Conservation (phyloP, 768 basidiomycete species). For the Amanita pallidorosea region DNA sequence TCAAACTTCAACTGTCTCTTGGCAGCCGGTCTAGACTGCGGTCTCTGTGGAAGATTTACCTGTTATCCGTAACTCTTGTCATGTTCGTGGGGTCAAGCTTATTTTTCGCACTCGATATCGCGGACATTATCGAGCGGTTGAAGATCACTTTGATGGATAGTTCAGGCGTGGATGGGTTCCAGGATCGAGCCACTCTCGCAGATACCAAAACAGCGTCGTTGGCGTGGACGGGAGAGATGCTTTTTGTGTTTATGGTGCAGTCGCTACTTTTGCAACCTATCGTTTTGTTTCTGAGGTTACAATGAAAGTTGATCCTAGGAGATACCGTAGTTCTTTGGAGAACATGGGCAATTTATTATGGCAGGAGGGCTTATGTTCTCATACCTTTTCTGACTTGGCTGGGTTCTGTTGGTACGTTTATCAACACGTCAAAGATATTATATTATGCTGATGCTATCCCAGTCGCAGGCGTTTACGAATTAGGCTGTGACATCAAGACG, state of each 20-base stretch:
- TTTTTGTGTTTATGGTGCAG: conserved; percentile 19
- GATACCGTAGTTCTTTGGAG: conserved; percentile 21
- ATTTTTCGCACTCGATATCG: conserved; percentile 17
- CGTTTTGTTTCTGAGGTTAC: neutral
- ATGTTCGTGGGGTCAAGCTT: conserved; percentile 18
- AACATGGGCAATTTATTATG: conserved; percentile 15
- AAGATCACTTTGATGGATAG: conserved; percentile 16
- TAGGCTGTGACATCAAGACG: conserved; percentile 18
- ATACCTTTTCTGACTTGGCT: conserved; percentile 16
- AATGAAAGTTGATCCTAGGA: conserved; percentile 15
- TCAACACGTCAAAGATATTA: neutral
- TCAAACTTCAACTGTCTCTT: neutral
- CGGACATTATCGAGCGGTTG: conserved; percentile 18
- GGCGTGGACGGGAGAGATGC: conserved; percentile 19
- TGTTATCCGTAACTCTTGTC: conserved; percentile 13
- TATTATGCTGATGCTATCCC: neutral
- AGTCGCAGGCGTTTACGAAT: conserved; percentile 19
- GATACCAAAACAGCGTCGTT: conserved; percentile 13
- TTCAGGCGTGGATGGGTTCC: conserved; percentile 3
- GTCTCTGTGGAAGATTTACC: conserved; percentile 10
- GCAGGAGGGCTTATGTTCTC: conserved; percentile 9
- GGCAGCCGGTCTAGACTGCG: conserved; percentile 12
- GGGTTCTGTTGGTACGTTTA: conserved; percentile 15
- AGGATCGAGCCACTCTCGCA: conserved; percentile 12
- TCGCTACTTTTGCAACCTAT: neutral